A percentile compares a stretch with the other conserved stretches of the same genome.
Evolutionary conservation across 177 flowering plant genomes (phyloP).

Genomic region (Vitis hybrid): DNA sequence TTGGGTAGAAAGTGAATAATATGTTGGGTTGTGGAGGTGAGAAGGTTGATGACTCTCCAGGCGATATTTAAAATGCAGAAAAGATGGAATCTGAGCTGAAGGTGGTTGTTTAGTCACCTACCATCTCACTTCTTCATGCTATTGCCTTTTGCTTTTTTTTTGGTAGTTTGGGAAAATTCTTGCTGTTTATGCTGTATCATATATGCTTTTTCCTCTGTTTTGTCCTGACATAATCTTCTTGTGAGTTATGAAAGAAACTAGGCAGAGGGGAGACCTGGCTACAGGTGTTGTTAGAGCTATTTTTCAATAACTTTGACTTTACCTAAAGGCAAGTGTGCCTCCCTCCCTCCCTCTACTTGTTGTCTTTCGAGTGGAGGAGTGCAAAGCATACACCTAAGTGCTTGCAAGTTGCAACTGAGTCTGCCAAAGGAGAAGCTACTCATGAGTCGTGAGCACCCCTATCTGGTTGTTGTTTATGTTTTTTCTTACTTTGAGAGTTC

Average conservation of each 20-base stretch:
- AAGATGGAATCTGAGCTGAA: constrained; percentile 10
- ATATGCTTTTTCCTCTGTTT: not conserved
- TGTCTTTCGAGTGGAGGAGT: too few species aligned
- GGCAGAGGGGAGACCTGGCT: not conserved
- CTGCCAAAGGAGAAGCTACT: too few species aligned
- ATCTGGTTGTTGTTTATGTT: too few species aligned
- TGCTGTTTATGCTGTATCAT: not conserved
- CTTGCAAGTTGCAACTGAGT: too few species aligned
- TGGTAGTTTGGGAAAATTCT: not conserved
- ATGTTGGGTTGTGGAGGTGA: constrained; percentile 16
- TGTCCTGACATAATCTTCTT: not conserved
- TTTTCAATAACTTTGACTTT: not conserved
- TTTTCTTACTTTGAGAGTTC: too few species aligned
- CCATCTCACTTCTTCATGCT: constrained; percentile 10
- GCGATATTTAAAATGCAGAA: not conserved
- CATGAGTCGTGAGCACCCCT: too few species aligned
- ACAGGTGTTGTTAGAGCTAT: not conserved
- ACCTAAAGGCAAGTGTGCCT: not conserved
- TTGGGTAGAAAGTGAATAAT: constrained; percentile 7
- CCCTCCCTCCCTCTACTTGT: too few species aligned
- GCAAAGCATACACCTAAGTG: too few species aligned
- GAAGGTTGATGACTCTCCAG: constrained; percentile 15
- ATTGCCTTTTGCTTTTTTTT: not conserved
- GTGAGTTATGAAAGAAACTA: not conserved
- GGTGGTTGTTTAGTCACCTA: constrained; percentile 14